Percentiles rank a stretch among this genome's conserved stretches.
Evolutionary conservation across 768 basidiomycete species (phyloP).

Genomic region (Pseudohyphozyma bogoriensis): DNA sequence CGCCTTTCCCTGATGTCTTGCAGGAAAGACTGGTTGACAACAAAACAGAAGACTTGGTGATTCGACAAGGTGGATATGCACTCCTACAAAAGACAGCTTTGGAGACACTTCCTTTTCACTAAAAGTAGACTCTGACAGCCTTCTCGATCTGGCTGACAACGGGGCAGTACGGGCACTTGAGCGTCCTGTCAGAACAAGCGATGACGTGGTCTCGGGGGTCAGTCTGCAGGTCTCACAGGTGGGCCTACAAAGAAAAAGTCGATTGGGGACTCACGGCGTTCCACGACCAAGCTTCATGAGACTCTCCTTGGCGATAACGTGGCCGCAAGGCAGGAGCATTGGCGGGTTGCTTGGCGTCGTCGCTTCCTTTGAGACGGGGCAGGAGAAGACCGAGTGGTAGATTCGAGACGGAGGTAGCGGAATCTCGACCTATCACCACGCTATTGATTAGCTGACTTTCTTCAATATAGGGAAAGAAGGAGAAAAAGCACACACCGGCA

Average conservation of each 20-base stretch:
- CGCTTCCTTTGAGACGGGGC: slow-evolving; percentile 96
- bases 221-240: not conserved
- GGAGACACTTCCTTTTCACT: too few relatives aligned
- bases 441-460: too few relatives aligned
- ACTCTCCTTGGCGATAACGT: slow-evolving; percentile 88
- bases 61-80: too few relatives aligned
- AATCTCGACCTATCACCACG: slow-evolving; percentile 70
- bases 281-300: slow-evolving; percentile 79
- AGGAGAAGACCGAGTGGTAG: slow-evolving; percentile 95
- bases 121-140: slow-evolving; percentile 40
- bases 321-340: slow-evolving; percentile 95
- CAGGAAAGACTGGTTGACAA: too few relatives aligned
- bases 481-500: slow-evolving; percentile 54
- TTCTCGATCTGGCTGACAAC: slow-evolving; percentile 45
- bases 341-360: slow-evolving; percentile 86
- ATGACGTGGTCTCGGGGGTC: not conserved
- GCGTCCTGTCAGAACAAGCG: slow-evolving; percentile 48
- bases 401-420: slow-evolving; percentile 66
- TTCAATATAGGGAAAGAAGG: too few relatives aligned
- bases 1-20: too few relatives aligned
- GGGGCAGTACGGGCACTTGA: slow-evolving; percentile 96
- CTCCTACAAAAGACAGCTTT: too few relatives aligned
- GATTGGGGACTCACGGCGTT: slow-evolving; percentile 54
- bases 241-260: not conserved
- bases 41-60: too few relatives aligned